These are phyloP conservation scores for Osmanthus fragrans DNA, from an alignment of 257 asterid genomes.

Conservation along the genomic window DNA sequence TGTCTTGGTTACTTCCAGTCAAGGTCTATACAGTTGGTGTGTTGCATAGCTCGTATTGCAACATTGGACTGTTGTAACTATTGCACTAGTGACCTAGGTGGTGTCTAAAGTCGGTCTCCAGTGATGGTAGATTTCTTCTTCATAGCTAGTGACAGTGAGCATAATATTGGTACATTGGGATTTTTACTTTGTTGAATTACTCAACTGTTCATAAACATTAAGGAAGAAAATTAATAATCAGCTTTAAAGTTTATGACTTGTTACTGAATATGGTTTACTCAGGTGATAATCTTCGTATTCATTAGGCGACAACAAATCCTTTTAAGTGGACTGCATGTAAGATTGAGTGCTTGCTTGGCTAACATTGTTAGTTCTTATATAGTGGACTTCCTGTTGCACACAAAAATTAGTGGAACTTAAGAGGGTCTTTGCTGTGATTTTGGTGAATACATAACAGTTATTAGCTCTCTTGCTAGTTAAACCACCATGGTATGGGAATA, in stretches of 20 bases:
- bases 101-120: neutral
- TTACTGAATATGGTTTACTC: slow-evolving; percentile 64
- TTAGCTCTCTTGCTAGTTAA: too few relatives aligned
- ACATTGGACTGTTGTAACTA: neutral
- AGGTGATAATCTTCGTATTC: slow-evolving; percentile 75
- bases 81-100: neutral
- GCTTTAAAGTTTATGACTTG: slow-evolving; percentile 28
- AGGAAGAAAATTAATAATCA: neutral
- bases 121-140: neutral
- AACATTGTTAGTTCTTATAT: too few relatives aligned
- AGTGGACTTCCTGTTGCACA: too few relatives aligned
- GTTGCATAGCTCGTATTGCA: neutral
- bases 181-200: neutral
- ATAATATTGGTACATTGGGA: slow-evolving; percentile 7
- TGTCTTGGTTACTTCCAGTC: neutral
- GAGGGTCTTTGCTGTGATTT: too few relatives aligned
- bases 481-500: too few relatives aligned
- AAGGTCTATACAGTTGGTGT: neutral
- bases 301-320: slow-evolving; percentile 95
- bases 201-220: slow-evolving; percentile 15
- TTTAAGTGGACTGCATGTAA: too few relatives aligned
- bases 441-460: too few relatives aligned
- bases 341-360: too few relatives aligned
- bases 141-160: neutral
- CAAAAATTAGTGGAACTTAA: too few relatives aligned